Base-by-base conservation (phyloP, 495 filamentous ascomycete species). In the Penicillium taxi region DNA sequence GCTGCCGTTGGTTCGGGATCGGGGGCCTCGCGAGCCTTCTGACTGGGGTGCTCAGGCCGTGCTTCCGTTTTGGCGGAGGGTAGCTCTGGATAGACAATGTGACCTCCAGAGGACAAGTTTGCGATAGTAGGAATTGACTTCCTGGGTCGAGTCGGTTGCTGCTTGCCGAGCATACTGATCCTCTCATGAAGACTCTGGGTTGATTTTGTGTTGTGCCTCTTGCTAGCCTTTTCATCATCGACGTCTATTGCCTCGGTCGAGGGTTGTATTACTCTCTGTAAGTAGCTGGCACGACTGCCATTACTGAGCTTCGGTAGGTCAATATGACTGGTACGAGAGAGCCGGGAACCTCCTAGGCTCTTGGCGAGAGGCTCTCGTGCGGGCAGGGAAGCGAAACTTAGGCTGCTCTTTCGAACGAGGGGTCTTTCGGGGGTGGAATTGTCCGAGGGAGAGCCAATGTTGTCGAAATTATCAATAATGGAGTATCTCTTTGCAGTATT, bases 111-210 rank as follows among this genome's bases (percentile, higher is more conserved):
- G 21, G 17, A 41, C 5, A 56, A 21, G 3, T 61, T 58, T 18
- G 63, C 45, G 8, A 56, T 52, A 38, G 77, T 67, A 0, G 78
- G 66, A 18, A 86, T 79, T 8, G 80, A 81, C 50, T 89, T 90
- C 3, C 80, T 84, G 2, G 75, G 64, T 29, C 81, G 69, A 20
- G 80, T 67, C 28, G 81, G 67, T 48, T 87, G 83, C 1, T 77
- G 70, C 55, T 96, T 84, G 15, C 88, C 88, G 13, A 98, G 73
- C 77, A 90, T 86, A 52, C 80, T 90, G 48, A 98, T 95, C 47
- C 86, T 83, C 41, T 96, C 93, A 40, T 93, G 84, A 12, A 98
- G 69, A 7, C 82, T 72, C 53, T 96, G 87, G 2, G 91, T 96
- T 4, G 88, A 89, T 5, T 85, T 89, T 52, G 91, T 94, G 61